Evolutionary conservation across 1,284 basidiomycete species (phyloP).

Genomic region (Mycena citricolor): DNA sequence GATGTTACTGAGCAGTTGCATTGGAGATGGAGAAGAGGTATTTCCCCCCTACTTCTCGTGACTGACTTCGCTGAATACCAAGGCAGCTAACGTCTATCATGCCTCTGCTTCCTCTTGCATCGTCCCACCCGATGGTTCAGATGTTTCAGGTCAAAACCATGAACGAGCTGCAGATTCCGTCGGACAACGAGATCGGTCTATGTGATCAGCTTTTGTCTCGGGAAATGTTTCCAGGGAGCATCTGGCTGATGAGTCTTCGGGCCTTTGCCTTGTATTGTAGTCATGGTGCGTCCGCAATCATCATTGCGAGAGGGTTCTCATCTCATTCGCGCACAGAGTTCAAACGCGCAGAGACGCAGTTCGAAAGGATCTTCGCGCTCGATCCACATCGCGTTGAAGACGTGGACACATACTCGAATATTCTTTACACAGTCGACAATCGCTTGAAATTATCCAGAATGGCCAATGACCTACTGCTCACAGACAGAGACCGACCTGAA

Average conservation of each 20-base stretch:
- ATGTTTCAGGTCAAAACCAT: slow-evolving; percentile 91
- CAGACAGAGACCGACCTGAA: slow-evolving; percentile 91
- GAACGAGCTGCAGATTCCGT: slow-evolving; percentile 86
- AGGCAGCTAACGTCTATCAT: slow-evolving; percentile 61
- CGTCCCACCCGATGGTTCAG: slow-evolving; percentile 72
- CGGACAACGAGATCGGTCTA: slow-evolving; percentile 77
- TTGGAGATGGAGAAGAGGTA: slow-evolving; percentile 91
- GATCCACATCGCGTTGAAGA: slow-evolving; percentile 95
- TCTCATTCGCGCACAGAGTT: slow-evolving; percentile 61
- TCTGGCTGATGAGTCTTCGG: slow-evolving; percentile 84
- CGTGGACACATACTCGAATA: slow-evolving; percentile 96
- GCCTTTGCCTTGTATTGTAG: slow-evolving; percentile 89
- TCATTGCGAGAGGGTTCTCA: slow-evolving; percentile 3
- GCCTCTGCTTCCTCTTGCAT: slow-evolving; percentile 61
- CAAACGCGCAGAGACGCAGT: slow-evolving; percentile 78
- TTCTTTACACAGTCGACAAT: slow-evolving; percentile 94
- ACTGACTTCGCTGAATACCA: neutral
- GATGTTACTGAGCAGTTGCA: slow-evolving; percentile 77
- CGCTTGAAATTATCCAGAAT: slow-evolving; percentile 86
- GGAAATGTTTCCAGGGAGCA: slow-evolving; percentile 79
- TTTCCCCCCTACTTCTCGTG: slow-evolving; percentile 2
- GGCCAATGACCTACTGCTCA: slow-evolving; percentile 85
- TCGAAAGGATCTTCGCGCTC: slow-evolving; percentile 74
- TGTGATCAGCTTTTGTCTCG: slow-evolving; percentile 74
- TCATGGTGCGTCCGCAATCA: slow-evolving; percentile 58